Base-by-base conservation (phyloP, 305 asterid genomes). In the Salvia sclarea region DNA sequence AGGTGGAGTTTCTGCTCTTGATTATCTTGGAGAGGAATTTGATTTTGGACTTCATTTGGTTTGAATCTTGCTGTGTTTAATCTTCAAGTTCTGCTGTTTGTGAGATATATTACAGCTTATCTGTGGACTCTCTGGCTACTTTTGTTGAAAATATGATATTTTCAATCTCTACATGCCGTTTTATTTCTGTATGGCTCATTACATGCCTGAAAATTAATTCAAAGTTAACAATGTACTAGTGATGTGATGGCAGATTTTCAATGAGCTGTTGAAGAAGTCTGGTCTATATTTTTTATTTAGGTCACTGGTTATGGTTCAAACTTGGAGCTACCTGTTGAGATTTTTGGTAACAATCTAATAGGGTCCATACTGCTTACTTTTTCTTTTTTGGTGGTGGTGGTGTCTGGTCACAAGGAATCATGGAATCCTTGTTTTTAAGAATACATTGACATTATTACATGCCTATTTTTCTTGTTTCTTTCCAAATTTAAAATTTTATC, bases 1-100 rank as follows among this genome's bases (percentile, higher is more conserved):
- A 64, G 99, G 99, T 94, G 78, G 63, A 84, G 66, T 69, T 72
- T 61, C 65, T 61, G 38, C 53, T 77, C 54, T 80, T 56, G 40
- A 22, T 68, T 68, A 65, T 73, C 64, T 49, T 63, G 55, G 35
- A 45, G 53, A 62, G 70, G 52, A 44, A 57, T 45, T 71, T 64
- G 69, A 58, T 62, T 67, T 67, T 10, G 33, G 20, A 30, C 52
- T 54, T 22, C 48, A 48, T 52, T 17, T 37, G 18, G 16, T 59
- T 63, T 49, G 53, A 54, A n/a, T 8, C 40, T n/a, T 12, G 21
- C n/a, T 54, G 40, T 25, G 9, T 28, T n/a, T 14, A 53, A 12
- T 3, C 11, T n/a, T 54, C 12, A n/a, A 28, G 38, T 7, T 24
- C 49, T 45, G 11, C 25, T 20, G 53, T 55, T 44, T 68, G 33